Conservation (phyloP, 306 rosid species). For the Fagus sylvatica region DNA sequence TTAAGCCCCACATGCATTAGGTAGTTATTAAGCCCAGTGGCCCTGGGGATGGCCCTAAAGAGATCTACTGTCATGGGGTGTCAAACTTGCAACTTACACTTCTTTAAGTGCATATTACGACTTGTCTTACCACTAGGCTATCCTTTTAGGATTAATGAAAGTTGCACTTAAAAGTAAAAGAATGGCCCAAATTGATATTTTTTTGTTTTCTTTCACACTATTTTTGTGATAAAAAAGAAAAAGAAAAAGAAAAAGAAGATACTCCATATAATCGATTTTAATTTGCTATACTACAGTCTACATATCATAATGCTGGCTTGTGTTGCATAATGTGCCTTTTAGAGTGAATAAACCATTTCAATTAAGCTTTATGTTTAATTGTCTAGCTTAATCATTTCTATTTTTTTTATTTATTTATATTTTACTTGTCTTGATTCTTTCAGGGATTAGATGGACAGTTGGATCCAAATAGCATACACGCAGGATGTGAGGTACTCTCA, state of each 20-base stretch:
- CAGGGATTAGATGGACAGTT: conserved; percentile 57
- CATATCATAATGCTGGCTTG: neutral
- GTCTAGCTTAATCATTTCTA: neutral
- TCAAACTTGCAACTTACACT: no score
- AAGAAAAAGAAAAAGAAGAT: neutral
- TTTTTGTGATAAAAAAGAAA: neutral
- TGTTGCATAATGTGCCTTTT: no score
- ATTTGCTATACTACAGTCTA: neutral
- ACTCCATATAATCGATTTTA: neutral
- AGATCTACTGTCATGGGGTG: no score
- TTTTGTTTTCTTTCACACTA: neutral
- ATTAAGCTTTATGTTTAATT: neutral
- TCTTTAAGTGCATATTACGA: no score
- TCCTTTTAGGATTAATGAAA: no score
- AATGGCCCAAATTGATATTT: neutral
- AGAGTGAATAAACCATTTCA: no score
- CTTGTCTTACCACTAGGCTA: no score
- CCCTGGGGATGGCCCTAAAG: no score
- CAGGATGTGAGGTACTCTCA: conserved; percentile 50
- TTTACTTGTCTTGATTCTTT: neutral
- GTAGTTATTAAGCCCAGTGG: no score
- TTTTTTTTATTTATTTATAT: neutral
- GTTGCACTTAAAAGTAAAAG: neutral
- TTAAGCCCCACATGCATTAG: no score
- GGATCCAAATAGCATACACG: conserved; percentile 58